These are phyloP conservation scores for Clitocybe nebularis DNA, from an alignment of 1,284 basidiomycete genomes.

Conservation along the genomic window DNA sequence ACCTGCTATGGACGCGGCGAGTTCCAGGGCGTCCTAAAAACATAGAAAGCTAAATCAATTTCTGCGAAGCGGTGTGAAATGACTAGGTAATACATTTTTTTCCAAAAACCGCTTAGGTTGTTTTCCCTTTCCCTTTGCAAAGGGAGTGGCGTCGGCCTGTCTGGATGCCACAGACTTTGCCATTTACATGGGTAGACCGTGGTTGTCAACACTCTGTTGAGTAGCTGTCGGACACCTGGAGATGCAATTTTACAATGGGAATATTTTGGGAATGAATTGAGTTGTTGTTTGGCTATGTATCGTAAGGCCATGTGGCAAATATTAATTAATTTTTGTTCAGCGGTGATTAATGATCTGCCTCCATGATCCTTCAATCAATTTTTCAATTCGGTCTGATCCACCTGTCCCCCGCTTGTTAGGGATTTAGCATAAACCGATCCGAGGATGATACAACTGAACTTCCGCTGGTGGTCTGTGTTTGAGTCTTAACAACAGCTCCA, in stretches of 20 bases:
- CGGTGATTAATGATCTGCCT: no score
- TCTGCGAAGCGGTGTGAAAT: not conserved
- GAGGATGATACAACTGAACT: no score
- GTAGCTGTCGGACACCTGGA: not conserved
- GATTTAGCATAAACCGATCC: no score
- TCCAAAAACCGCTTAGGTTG: conserved; percentile 22
- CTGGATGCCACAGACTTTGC: not conserved
- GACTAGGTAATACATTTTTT: conserved; percentile 14
- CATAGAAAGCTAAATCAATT: conserved; percentile 1
- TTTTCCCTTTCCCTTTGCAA: conserved; percentile 17
- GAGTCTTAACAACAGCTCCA: not conserved
- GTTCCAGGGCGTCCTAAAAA: conserved; percentile 35
- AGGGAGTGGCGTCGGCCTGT: not conserved
- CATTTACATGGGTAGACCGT: not conserved
- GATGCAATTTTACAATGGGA: no score
- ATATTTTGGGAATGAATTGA: no score
- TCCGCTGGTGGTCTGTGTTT: no score
- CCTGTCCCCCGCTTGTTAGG: no score
- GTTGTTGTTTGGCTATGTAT: not conserved
- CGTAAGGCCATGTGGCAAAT: not conserved
- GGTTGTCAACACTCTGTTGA: not conserved
- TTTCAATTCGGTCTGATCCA: no score
- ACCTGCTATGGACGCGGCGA: conserved; percentile 38
- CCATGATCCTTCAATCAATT: no score
- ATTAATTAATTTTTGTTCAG: not conserved